Percentiles rank a stretch among this genome's conserved stretches.
Conservation (phyloP, 202 grass and related monocot genomes). For the Cymbopogon flexuosus region DNA sequence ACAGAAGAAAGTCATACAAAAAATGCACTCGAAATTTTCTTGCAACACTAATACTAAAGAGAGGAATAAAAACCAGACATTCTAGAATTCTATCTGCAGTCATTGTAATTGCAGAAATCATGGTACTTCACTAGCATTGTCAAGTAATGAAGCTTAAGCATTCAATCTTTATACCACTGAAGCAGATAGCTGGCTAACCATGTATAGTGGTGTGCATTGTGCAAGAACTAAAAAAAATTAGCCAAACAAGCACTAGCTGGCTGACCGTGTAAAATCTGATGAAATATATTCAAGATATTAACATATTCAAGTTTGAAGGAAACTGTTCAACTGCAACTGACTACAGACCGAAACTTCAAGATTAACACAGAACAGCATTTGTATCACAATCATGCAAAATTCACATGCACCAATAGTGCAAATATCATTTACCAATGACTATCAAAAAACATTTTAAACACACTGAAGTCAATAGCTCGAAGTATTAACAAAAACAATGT, state of each 20-base stretch:
- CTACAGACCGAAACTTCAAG: background rate
- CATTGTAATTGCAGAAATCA: background rate
- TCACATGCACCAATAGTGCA: background rate
- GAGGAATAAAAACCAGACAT: background rate
- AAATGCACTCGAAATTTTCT: background rate
- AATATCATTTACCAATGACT: background rate
- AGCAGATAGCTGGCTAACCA: background rate
- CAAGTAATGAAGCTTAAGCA: background rate
- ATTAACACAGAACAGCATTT: background rate
- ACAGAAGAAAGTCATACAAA: background rate
- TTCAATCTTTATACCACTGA: background rate
- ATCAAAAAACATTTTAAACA: background rate
- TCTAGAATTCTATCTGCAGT: background rate
- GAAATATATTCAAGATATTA: background rate
- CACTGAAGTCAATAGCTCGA: background rate
- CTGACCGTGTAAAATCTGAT: background rate
- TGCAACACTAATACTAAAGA: background rate
- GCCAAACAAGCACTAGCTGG: background rate
- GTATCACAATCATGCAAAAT: background rate
- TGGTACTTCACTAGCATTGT: constrained; percentile 1
- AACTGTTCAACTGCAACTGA: background rate
- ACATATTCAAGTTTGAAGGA: background rate
- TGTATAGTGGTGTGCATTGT: background rate
- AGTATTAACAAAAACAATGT: background rate
- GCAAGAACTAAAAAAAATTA: background rate